Evolutionary conservation across 768 basidiomycete species (phyloP), one percentile per base, ranked within the genome.

Genomic region (Sporobolomyces roseus): DNA sequence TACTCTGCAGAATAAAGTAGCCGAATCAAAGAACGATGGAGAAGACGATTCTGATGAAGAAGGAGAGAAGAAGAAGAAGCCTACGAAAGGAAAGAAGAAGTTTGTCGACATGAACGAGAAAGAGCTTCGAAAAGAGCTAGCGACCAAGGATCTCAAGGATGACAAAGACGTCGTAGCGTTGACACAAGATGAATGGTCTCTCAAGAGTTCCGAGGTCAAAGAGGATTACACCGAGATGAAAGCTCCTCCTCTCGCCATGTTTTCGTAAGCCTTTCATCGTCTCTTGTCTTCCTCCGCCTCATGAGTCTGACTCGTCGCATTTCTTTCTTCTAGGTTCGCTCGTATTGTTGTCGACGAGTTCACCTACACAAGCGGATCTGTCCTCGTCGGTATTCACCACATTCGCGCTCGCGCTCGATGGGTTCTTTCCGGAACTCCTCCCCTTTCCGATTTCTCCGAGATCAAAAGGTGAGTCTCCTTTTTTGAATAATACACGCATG

Each of bases 371-470:
- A 86, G 87, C 30, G 90, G 89, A 61, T 87, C 88, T 74, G 83
- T 87, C 10, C 88, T 89, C 69, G 83, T 89, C 4, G 82, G 92
- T 74, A 83, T 94, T 43, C 90, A 89, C 4, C 84, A 83, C 54
- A 79, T 93, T 27, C 85, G 85, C 16, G 87, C 90, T 0, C 86
- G 88, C 56, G 84, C 90, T 50, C 88, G 87, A 63, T 97, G 93
- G 93, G 90, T 97, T 9, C 83, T 97, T n/a, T 97, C 93, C 3
- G 93, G 93, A 17, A 97, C 93, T 29, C 93, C 93, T 12, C 93
- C 93, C 0, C 87, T 91, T 61, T 87, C 89, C 65, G 90, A 93
- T 77, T 96, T 97, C 77, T 87, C 85, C 2, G 87, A 91, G 3
- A 80, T 97, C 72, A 92, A 94, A 80, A 91, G 89, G 78, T 76